Conservation (phyloP, 2,329 filamentous ascomycete genomes). For the Pseudogymnoascus sp. region DNA sequence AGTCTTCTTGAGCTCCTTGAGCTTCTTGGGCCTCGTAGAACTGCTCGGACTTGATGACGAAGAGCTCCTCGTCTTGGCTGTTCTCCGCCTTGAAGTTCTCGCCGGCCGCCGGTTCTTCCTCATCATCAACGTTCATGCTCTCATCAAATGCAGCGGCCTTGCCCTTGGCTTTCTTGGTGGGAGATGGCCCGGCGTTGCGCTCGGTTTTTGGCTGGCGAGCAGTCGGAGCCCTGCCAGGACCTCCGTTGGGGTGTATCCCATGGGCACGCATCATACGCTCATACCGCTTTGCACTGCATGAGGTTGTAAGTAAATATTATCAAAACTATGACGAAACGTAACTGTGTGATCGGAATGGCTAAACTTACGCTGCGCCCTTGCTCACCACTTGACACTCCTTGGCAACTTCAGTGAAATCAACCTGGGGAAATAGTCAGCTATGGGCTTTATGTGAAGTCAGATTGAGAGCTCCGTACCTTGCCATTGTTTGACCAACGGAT, state of each 20-base stretch:
- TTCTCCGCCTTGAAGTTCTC: conserved; percentile 2
- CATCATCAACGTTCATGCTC: conserved; percentile 11
- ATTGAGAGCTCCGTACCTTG: conserved; percentile 40
- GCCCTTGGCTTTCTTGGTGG: conserved; percentile 23
- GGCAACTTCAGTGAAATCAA: conserved; percentile 60
- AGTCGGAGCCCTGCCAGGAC: conserved; percentile 20
- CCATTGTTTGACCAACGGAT: conserved; percentile 54
- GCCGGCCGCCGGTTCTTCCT: conserved; percentile 6
- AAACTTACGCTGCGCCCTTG: conserved; percentile 63
- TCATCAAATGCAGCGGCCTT: conserved; percentile 21
- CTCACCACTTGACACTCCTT: conserved; percentile 54
- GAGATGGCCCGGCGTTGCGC: conserved; percentile 10
- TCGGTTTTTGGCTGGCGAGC: conserved; percentile 16
- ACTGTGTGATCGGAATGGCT: not conserved
- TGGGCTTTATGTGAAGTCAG: not conserved
- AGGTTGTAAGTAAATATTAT: conserved; percentile 8
- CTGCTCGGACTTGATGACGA: conserved; percentile 1
- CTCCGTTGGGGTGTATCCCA: conserved; percentile 34
- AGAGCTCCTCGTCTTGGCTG: not conserved
- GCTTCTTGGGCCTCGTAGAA: not conserved
- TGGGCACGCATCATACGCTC: conserved; percentile 58
- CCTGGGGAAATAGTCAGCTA: conserved; percentile 33
- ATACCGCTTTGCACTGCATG: conserved; percentile 56
- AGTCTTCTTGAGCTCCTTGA: not conserved
- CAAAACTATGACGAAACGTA: not conserved